phyloP scores from a whole-genome alignment of 371 early-diverging fungal species.

The Nematocida ironsii region DNA sequence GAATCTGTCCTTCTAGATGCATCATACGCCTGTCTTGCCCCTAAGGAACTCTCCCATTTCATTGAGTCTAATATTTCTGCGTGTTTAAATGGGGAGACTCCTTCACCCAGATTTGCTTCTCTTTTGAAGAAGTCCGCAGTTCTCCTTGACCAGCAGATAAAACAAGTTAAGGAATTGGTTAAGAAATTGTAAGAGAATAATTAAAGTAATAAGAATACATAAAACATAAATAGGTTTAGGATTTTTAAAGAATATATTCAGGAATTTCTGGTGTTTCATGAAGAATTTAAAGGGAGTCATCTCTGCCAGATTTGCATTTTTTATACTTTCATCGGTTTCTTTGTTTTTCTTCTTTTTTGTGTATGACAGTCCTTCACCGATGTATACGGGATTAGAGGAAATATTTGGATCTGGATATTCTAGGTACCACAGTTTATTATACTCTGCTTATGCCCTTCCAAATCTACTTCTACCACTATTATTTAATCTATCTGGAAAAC shows the following conservation, averaged over 20 bases:
- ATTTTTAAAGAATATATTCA: neutral
- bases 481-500: conserved; percentile 71
- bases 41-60: conserved; percentile 18
- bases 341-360: conserved; percentile 73
- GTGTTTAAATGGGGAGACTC: neutral
- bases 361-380: conserved; percentile 74
- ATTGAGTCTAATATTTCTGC: conserved; percentile 29
- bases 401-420: conserved; percentile 65
- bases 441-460: conserved; percentile 74
- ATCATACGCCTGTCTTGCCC: conserved; percentile 3
- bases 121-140: neutral
- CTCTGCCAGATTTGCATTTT: conserved; percentile 7
- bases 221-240: neutral
- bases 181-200: conserved; percentile 4
- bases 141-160: conserved; percentile 23
- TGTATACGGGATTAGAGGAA: conserved; percentile 72
- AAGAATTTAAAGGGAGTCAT: neutral
- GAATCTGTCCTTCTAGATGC: conserved; percentile 31
- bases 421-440: conserved; percentile 72
- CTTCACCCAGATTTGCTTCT: neutral
- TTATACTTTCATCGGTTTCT: conserved; percentile 43
- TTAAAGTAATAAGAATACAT: neutral
- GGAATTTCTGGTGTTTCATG: conserved; percentile 46
- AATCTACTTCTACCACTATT: conserved; percentile 75
- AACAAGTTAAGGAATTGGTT: conserved; percentile 11